phyloP scores from a whole-genome alignment of 1,139 yeast species.

The Waltiozyma sp. region DNA sequence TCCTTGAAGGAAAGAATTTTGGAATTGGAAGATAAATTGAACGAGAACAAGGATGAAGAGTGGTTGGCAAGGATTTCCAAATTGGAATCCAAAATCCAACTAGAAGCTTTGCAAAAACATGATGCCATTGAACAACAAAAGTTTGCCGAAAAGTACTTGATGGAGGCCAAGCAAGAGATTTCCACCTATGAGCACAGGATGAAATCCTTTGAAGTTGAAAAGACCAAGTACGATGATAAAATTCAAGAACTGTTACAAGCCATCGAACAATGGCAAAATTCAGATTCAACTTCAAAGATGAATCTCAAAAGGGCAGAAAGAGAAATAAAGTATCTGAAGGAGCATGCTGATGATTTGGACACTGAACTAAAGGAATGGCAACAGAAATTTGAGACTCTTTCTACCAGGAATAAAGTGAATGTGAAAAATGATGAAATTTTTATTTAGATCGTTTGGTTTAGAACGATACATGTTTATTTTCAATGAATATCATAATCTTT shows the following conservation, averaged over 20 bases:
- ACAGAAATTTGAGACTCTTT: slow-evolving; percentile 27
- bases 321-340: slow-evolving; percentile 43
- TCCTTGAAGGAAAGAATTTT: slow-evolving; percentile 25
- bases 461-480: background rate
- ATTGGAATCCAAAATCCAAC: slow-evolving; percentile 21
- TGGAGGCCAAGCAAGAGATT: slow-evolving; percentile 10
- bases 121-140: slow-evolving; percentile 25
- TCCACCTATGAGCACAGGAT: background rate
- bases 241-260: slow-evolving; percentile 27
- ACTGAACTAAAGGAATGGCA: slow-evolving; percentile 59
- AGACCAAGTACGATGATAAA: slow-evolving; percentile 23
- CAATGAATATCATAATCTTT: background rate
- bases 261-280: slow-evolving; percentile 29
- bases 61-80: slow-evolving; percentile 25
- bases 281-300: slow-evolving; percentile 32
- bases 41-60: slow-evolving; percentile 29
- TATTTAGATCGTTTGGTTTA: slow-evolving; percentile 8
- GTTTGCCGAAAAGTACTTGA: slow-evolving; percentile 24
- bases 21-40: slow-evolving; percentile 25
- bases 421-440: slow-evolving; percentile 17
- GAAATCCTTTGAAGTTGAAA: slow-evolving; percentile 20
- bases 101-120: slow-evolving; percentile 23
- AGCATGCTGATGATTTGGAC: slow-evolving; percentile 43
- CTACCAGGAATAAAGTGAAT: slow-evolving; percentile 12
- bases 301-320: slow-evolving; percentile 34